phyloP scores from a whole-genome alignment of 441 rosid genomes.

The Gossypium davidsonii region DNA sequence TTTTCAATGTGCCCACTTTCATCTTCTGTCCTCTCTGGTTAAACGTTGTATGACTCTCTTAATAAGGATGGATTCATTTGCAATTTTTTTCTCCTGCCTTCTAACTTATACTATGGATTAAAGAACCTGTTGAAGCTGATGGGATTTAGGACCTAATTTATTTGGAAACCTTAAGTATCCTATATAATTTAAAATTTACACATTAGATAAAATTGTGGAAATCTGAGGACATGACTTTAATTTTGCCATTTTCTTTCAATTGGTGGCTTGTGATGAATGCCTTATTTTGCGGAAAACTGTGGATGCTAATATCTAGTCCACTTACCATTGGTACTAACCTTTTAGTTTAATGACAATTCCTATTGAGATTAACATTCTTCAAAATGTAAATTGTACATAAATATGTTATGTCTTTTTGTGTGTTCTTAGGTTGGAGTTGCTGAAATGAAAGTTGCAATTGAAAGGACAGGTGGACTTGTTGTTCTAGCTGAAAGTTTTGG shows the following conservation, averaged over 20 bases:
- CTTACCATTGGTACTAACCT: neutral
- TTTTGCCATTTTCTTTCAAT: neutral
- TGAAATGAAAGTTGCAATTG: slow-evolving; percentile 96
- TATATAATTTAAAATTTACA: neutral
- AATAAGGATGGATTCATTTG: neutral
- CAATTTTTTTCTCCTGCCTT: neutral
- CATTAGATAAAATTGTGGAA: neutral
- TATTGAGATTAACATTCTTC: neutral
- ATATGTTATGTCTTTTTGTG: neutral
- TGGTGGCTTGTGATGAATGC: neutral
- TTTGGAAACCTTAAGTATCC: neutral
- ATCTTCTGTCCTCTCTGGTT: neutral
- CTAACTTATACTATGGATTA: neutral
- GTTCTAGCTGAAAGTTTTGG: slow-evolving; percentile 99
- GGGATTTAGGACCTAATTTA: neutral
- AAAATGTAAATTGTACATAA: neutral
- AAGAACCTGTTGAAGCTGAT: neutral
- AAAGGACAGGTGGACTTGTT: slow-evolving; percentile 94
- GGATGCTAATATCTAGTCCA: neutral
- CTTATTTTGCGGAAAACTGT: neutral
- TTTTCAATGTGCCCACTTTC: neutral
- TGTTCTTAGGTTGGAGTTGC: slow-evolving; percentile 90
- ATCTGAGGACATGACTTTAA: neutral
- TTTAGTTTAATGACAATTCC: neutral
- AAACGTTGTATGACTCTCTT: neutral